Evolutionary conservation across 148 eudicot genomes (phyloP).

Genomic region (Camellia sinensis): DNA sequence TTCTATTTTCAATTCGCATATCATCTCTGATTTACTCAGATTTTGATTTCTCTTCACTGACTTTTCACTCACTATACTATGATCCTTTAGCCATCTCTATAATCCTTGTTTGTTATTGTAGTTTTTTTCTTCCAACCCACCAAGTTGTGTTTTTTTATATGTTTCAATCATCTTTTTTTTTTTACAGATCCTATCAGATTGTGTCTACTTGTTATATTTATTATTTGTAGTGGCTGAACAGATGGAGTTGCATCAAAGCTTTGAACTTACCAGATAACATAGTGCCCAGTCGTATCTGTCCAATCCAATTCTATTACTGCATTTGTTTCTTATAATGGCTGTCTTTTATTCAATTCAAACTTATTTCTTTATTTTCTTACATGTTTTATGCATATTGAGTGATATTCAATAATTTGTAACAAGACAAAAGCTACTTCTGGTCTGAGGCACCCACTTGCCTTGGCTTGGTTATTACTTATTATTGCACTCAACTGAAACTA

Average conservation of each 20-base stretch:
- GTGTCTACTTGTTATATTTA: neutral
- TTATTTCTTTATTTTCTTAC: neutral
- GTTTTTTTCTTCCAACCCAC: neutral
- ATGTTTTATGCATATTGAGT: neutral
- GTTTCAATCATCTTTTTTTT: neutral
- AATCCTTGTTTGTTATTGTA: neutral
- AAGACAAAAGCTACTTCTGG: neutral
- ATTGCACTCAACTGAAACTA: neutral
- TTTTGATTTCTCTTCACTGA: neutral
- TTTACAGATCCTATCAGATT: neutral
- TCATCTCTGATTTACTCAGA: too few species aligned
- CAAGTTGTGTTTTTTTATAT: neutral
- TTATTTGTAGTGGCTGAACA: neutral
- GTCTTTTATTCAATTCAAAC: neutral
- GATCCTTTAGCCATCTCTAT: neutral
- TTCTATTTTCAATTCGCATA: neutral
- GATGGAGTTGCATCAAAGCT: neutral
- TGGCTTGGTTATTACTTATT: neutral
- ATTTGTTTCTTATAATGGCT: neutral
- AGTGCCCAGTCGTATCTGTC: neutral
- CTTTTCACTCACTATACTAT: neutral
- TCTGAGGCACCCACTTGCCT: neutral
- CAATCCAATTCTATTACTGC: neutral
- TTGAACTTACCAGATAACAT: neutral
- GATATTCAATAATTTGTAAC: neutral